These are phyloP conservation scores for Aspergillus puulaauensis DNA, from an alignment of 2,329 filamentous ascomycete species.

Conservation along the genomic window DNA sequence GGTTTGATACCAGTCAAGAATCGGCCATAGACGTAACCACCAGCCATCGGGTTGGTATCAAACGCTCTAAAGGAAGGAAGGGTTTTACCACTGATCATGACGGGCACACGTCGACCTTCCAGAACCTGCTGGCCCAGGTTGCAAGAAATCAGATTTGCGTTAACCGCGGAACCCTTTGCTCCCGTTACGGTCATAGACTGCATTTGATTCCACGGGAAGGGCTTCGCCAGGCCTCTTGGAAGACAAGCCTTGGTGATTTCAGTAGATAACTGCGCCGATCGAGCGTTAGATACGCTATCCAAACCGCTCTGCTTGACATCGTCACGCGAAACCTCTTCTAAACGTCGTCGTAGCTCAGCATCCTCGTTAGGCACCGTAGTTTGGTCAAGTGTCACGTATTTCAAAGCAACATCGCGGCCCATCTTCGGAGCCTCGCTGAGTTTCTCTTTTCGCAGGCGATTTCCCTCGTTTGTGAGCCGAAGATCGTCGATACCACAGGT, in stretches of 20 bases:
- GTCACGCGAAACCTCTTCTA: slow-evolving; percentile 88
- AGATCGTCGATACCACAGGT: slow-evolving; percentile 97
- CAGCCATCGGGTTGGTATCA: slow-evolving; percentile 83
- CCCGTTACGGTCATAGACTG: slow-evolving; percentile 97
- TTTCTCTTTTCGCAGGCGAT: slow-evolving; percentile 66
- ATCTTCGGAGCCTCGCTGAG: slow-evolving; percentile 66
- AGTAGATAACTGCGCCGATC: slow-evolving; percentile 69
- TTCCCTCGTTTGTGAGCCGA: slow-evolving; percentile 76
- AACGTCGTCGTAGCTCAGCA: slow-evolving; percentile 69
- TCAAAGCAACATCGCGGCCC: slow-evolving; percentile 76
- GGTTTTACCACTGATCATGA: slow-evolving; percentile 98
- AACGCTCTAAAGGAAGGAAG: slow-evolving; percentile 91
- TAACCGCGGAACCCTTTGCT: slow-evolving; percentile 89
- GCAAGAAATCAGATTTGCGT: slow-evolving; percentile 96
- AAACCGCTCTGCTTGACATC: slow-evolving; percentile 86
- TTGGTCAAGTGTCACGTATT: slow-evolving; percentile 81
- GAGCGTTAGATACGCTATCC: slow-evolving; percentile 81
- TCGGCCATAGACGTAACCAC: slow-evolving; percentile 90
- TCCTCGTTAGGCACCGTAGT: slow-evolving; percentile 62
- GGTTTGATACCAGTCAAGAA: slow-evolving; percentile 97
- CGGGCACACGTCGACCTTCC: slow-evolving; percentile 88
- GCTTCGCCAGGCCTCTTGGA: slow-evolving; percentile 79
- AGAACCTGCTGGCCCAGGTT: slow-evolving; percentile 96
- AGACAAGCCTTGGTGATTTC: slow-evolving; percentile 76
- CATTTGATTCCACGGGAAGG: slow-evolving; percentile 97